Evolutionary conservation across 139 green algal genomes (phyloP), one percentile per base, ranked within the genome.

Genomic region (Coccomyxa sp.): DNA sequence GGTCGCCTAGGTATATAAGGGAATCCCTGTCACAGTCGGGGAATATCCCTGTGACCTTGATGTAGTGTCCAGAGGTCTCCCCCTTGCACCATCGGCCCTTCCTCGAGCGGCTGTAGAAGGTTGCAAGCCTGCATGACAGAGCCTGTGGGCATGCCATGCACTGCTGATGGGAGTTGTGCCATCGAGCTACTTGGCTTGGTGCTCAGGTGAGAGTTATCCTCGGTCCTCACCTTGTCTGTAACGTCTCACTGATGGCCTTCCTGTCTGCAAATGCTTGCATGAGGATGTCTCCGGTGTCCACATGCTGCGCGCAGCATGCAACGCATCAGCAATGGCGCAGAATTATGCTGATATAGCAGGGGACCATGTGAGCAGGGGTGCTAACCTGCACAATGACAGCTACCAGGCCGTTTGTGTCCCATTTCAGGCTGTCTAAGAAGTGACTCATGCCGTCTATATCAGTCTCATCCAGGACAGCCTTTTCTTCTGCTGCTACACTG

Each of bases 221-320:
- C 39, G 18, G 50, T 34, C 9, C 34, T 14, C 36, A 92, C 89
- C 88, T 86, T 4, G 92, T 95, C 83, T 97, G 91, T 31, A 99
- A 44, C 0, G 96, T 99, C 78, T 97, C 93, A 37, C 68, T 88
- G 6, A 99, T 64, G 0, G 94, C 95, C 0, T 82, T 83, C 3
- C 91, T 77, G 89, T 98, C 89, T 10, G 95, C 92, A 83, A 97
- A 99, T 1, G 94, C 95, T 78, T 98, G 96, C 96, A 99, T 99
- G 18, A 98, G 86, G 34, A 99, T 82, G 69, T 95, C 92, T 7
- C 96, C 96, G 0, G 96, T 99, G 83, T 99, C 95, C 8, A 96
- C 86, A 76, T 99, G 87, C 91, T 99, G n/a, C n/a, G n/a, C n/a
- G n/a, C n/a, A n/a, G n/a, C n/a, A n/a, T n/a, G n/a, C n/a, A n/a